phyloP scores from a whole-genome alignment of 306 rosid genomes.

The Pterocarpus santalinus region DNA sequence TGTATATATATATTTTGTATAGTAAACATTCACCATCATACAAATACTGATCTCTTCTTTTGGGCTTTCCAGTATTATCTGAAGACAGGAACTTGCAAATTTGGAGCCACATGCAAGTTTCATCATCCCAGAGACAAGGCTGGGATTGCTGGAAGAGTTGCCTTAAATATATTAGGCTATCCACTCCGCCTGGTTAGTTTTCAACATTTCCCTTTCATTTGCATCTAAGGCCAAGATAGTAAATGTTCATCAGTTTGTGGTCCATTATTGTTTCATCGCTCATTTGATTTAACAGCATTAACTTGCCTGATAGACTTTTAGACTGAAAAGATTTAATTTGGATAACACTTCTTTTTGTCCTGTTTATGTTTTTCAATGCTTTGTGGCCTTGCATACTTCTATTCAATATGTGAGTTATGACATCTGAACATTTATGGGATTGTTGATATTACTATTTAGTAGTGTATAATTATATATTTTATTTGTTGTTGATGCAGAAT shows the following conservation, averaged over 20 bases:
- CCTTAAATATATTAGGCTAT: constrained; percentile 89
- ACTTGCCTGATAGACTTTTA: constrained; percentile 17
- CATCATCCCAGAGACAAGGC: constrained; percentile 98
- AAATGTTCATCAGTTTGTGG: constrained; percentile 30
- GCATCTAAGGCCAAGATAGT: constrained; percentile 30
- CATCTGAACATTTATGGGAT: constrained; percentile 25
- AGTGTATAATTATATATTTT: constrained; percentile 30
- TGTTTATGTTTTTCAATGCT: constrained; percentile 6
- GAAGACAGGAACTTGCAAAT: constrained; percentile 98
- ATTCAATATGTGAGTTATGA: neutral
- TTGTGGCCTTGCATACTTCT: constrained; percentile 41
- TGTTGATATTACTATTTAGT: constrained; percentile 25
- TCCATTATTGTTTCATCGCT: constrained; percentile 40
- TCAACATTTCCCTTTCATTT: constrained; percentile 43
- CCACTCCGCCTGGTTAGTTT: constrained; percentile 93
- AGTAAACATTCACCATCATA: constrained; percentile 26
- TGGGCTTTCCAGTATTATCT: constrained; percentile 80
- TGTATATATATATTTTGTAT: constrained; percentile 13
- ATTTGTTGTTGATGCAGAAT: constrained; percentile 61
- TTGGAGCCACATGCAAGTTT: constrained; percentile 98
- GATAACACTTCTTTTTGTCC: constrained; percentile 20
- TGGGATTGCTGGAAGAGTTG: constrained; percentile 94
- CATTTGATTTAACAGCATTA: constrained; percentile 28
- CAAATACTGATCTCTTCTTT: constrained; percentile 38
- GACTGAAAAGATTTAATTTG: constrained; percentile 20